Conservation (phyloP, 345 rosid species). For the Gossypium rotundifolium region DNA sequence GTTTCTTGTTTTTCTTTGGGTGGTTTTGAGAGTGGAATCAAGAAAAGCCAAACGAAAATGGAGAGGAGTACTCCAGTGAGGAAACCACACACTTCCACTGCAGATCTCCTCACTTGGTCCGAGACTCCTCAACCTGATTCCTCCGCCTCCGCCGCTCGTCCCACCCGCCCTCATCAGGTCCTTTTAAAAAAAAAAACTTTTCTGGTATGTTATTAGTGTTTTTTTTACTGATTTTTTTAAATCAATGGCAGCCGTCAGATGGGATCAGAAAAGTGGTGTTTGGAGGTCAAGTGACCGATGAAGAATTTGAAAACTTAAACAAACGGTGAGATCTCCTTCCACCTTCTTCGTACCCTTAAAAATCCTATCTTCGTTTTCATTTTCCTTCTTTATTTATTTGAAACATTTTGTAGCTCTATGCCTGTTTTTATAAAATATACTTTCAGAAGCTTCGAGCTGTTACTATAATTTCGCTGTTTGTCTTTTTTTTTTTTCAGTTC, state of each 20-base stretch:
- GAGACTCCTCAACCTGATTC: slow-evolving; percentile 48
- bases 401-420: background rate
- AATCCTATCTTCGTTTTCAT: background rate
- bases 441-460: background rate
- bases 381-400: background rate
- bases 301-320: slow-evolving; percentile 82
- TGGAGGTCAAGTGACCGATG: slow-evolving; percentile 97
- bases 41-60: slow-evolving; percentile 28
- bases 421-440: background rate
- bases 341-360: background rate
- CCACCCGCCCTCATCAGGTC: slow-evolving; percentile 74
- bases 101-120: slow-evolving; percentile 90
- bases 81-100: slow-evolving; percentile 70
- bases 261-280: slow-evolving; percentile 94
- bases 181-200: background rate
- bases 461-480: background rate
- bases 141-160: slow-evolving; percentile 49
- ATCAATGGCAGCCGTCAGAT: slow-evolving; percentile 70
- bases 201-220: background rate
- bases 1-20: background rate
- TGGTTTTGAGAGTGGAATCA: background rate
- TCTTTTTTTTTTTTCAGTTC: background rate
- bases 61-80: slow-evolving; percentile 77
- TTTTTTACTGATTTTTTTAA: background rate
- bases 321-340: slow-evolving; percentile 59